phyloP scores from a whole-genome alignment of 352 stramenopile species.

The Aphanomyces euteiches region DNA sequence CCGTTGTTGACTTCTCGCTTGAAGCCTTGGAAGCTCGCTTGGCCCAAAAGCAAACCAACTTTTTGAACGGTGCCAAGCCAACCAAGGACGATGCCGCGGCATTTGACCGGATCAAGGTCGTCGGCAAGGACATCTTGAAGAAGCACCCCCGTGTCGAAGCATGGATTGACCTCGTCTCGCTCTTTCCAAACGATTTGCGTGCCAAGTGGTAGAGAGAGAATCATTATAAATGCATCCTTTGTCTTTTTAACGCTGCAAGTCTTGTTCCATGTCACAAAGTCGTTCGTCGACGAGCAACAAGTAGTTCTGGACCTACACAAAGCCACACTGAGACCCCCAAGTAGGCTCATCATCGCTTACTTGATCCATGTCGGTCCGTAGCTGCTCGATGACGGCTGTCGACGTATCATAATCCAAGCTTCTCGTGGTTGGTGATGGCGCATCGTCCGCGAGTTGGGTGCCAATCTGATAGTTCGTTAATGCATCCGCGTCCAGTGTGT shows the following conservation, averaged over 20 bases:
- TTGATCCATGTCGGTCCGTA: conserved; percentile 17
- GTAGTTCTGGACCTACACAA: conserved; percentile 15
- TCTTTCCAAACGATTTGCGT: conserved; percentile 73
- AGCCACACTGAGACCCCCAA: not conserved
- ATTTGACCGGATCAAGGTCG: conserved; percentile 74
- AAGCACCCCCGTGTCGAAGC: conserved; percentile 76
- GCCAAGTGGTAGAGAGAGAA: conserved; percentile 56
- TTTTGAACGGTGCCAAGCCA: conserved; percentile 63
- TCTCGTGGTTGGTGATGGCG: not conserved
- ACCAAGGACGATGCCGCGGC: conserved; percentile 63
- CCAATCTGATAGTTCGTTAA: conserved; percentile 80
- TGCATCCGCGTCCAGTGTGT: conserved; percentile 65
- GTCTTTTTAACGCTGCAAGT: not conserved
- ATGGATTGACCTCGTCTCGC: conserved; percentile 65
- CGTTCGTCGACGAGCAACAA: not conserved
- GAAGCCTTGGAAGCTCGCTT: conserved; percentile 69
- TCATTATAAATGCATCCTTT: not conserved
- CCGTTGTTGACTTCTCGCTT: conserved; percentile 35
- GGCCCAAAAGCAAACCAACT: conserved; percentile 39
- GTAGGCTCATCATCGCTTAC: not conserved
- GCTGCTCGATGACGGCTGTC: conserved; percentile 2
- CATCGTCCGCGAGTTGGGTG: not conserved
- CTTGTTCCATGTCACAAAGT: conserved; percentile 1
- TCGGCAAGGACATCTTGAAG: conserved; percentile 64
- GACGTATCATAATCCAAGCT: not conserved